Evolutionary conservation across 345 rosid genomes (phyloP).

Genomic region (Lenwebbia sp.): DNA sequence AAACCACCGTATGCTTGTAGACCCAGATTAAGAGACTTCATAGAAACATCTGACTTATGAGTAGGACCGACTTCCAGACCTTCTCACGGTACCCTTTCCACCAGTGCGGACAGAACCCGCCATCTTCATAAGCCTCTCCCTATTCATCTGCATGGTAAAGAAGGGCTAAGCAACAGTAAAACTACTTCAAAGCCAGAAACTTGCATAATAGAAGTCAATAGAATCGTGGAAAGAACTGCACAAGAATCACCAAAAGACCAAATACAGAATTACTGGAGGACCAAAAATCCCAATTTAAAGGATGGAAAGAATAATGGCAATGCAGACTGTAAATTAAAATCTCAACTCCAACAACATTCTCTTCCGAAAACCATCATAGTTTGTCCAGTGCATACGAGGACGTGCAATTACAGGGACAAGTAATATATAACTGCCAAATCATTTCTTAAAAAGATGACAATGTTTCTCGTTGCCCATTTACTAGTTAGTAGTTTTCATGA

Average conservation of each 20-base stretch:
- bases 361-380: background rate
- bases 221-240: background rate
- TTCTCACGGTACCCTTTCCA: conserved; percentile 87
- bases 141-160: conserved; percentile 46
- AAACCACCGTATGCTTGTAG: background rate
- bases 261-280: background rate
- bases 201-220: background rate
- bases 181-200: background rate
- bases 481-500: background rate
- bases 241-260: background rate
- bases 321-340: background rate
- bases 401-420: background rate
- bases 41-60: background rate
- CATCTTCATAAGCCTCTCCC: conserved; percentile 87
- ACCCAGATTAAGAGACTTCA: background rate
- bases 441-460: background rate
- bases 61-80: conserved; percentile 23
- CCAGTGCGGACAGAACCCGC: conserved; percentile 95
- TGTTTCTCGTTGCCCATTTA: background rate
- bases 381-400: background rate
- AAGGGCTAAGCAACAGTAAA: background rate
- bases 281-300: background rate
- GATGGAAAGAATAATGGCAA: background rate
- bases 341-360: background rate
- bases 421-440: background rate